phyloP scores from a whole-genome alignment of 2,329 filamentous ascomycete species.

The Aquanectria penicillioides region DNA sequence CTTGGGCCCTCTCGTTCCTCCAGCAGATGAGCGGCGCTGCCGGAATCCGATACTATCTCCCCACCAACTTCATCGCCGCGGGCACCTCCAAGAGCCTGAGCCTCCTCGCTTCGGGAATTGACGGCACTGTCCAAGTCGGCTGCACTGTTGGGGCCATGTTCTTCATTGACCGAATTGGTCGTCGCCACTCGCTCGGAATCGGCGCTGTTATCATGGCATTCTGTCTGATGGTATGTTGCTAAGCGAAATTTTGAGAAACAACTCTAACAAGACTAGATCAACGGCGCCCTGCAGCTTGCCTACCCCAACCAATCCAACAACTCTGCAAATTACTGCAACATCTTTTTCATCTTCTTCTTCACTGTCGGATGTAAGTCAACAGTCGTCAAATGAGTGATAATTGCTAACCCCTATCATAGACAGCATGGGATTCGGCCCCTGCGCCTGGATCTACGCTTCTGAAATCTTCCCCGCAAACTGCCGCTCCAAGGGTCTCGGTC shows the following conservation, averaged over 20 bases:
- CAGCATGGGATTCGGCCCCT: constrained; percentile 66
- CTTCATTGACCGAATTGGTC: constrained; percentile 63
- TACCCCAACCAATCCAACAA: constrained; percentile 61
- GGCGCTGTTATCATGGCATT: constrained; percentile 64
- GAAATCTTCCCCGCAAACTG: constrained; percentile 69
- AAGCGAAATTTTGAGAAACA: background rate
- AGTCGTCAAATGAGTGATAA: no score
- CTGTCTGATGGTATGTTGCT: constrained; percentile 59
- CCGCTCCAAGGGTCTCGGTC: constrained; percentile 65
- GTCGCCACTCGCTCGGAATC: constrained; percentile 58
- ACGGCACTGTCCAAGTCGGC: constrained; percentile 66
- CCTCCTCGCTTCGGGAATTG: constrained; percentile 64
- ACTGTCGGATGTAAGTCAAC: constrained; percentile 56
- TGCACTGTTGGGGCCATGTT: constrained; percentile 67
- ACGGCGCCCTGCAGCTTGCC: constrained; percentile 60
- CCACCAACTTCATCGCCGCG: constrained; percentile 61
- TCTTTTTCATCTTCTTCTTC: constrained; percentile 67
- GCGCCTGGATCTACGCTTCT: constrained; percentile 68
- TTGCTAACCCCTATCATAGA: constrained; percentile 34
- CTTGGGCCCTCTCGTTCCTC: constrained; percentile 67
- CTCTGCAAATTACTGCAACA: constrained; percentile 59
- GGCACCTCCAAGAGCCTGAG: constrained; percentile 59
- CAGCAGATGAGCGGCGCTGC: constrained; percentile 67
- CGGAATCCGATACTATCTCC: constrained; percentile 70
- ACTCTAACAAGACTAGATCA: constrained; percentile 52